phyloP scores from a whole-genome alignment of 192 early-diverging fungal species.

The Podila clonocystis region DNA sequence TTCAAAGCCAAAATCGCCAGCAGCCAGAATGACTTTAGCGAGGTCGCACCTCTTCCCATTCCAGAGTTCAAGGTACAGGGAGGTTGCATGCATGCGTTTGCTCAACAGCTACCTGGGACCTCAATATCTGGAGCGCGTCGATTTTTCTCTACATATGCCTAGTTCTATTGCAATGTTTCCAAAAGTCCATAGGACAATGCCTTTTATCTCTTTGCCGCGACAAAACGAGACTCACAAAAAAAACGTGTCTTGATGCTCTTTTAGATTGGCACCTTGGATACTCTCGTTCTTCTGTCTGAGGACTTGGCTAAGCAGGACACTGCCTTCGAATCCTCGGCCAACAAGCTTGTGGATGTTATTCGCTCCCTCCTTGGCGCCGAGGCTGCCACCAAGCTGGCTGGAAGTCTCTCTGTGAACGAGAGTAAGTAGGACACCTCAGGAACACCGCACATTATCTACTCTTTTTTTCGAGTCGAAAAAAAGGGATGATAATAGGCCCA shows the following conservation, averaged over 20 bases:
- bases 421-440: constrained; percentile 64
- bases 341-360: constrained; percentile 90
- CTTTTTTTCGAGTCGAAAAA: constrained; percentile 1
- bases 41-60: constrained; percentile 83
- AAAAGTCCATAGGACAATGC: too few species aligned
- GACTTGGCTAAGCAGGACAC: constrained; percentile 91
- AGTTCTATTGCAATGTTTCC: not conserved
- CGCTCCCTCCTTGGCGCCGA: constrained; percentile 76
- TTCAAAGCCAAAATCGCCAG: constrained; percentile 78
- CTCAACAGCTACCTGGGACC: not conserved
- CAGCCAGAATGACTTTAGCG: constrained; percentile 72
- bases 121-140: not conserved
- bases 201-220: not conserved
- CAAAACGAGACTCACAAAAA: not conserved
- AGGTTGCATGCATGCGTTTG: not conserved
- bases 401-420: constrained; percentile 78
- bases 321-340: constrained; percentile 74
- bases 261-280: constrained; percentile 96
- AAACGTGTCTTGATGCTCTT: not conserved
- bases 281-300: constrained; percentile 93
- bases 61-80: constrained; percentile 89
- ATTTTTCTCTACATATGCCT: not conserved
- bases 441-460: not conserved
- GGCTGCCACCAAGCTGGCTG: constrained; percentile 61
- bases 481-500: not conserved